Evolutionary conservation across 208 protist species (phyloP).

Genomic region (Tritrichomonas musculus): DNA sequence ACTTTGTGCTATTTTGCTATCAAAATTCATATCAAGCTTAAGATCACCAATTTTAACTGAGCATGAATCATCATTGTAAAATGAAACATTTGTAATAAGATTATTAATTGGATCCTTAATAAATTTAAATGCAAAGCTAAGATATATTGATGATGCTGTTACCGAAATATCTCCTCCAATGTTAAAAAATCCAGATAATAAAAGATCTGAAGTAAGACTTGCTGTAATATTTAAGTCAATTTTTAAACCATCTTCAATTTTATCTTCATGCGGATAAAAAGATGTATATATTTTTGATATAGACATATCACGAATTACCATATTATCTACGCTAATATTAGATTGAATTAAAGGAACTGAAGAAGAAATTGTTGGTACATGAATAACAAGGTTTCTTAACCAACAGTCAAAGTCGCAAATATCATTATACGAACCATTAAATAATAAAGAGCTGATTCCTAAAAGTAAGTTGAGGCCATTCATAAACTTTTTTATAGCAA

Average conservation of each 20-base stretch:
- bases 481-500: too few relatives aligned
- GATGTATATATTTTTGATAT: not conserved
- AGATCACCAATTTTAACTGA: not conserved
- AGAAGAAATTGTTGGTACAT: not conserved
- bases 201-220: too few relatives aligned
- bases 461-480: too few relatives aligned
- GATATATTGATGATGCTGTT: not conserved
- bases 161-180: not conserved
- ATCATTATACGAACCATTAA: too few relatives aligned
- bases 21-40: not conserved
- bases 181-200: not conserved
- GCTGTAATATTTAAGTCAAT: not conserved
- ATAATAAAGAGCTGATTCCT: too few relatives aligned
- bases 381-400: not conserved
- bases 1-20: not conserved
- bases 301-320: not conserved
- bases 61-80: not conserved
- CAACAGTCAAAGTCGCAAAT: conserved; percentile 11
- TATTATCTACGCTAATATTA: not conserved
- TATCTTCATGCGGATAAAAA: not conserved
- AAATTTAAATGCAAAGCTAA: not conserved
- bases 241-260: not conserved
- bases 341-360: not conserved
- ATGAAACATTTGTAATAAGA: too few relatives aligned
- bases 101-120: not conserved